Percentiles rank a stretch among this genome's conserved stretches.
Evolutionary conservation across 2,329 filamentous ascomycete genomes (phyloP).

Genomic region (Colletotrichum magnum): DNA sequence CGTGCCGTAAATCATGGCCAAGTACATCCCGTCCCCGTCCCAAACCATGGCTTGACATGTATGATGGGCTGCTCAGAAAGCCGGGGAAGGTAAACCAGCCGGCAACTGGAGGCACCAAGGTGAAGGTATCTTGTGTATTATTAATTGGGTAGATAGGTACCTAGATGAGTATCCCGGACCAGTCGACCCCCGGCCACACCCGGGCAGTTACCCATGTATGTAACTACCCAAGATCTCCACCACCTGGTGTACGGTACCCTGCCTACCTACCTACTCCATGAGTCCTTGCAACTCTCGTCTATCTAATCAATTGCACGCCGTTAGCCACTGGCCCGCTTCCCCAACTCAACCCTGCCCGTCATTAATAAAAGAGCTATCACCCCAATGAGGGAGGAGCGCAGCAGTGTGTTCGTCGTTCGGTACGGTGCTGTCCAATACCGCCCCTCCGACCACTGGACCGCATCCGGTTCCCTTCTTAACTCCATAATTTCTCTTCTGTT

Average conservation of each 20-base stretch:
- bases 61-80: conserved; percentile 17
- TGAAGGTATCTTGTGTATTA: not conserved
- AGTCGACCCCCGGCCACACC: no score
- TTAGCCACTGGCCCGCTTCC: conserved; percentile 39
- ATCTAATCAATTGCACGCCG: conserved; percentile 21
- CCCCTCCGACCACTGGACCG: conserved; percentile 17
- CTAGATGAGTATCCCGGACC: no score
- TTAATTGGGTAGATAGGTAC: no score
- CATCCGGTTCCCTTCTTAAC: conserved; percentile 1
- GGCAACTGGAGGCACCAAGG: not conserved
- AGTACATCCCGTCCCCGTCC: not conserved
- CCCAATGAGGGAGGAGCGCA: conserved; percentile 37
- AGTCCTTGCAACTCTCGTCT: conserved; percentile 8
- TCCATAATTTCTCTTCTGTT: not conserved
- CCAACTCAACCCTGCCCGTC: conserved; percentile 41
- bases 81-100: not conserved
- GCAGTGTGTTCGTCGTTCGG: conserved; percentile 18
- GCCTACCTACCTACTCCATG: not conserved
- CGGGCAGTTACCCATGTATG: no score
- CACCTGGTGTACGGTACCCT: conserved; percentile 3
- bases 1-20: no score
- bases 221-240: not conserved
- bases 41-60: conserved; percentile 34
- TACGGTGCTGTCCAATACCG: conserved; percentile 29
- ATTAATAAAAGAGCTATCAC: conserved; percentile 40